Base-by-base conservation (phyloP, 495 filamentous ascomycete genomes). In the Neurospora sublineolata region DNA sequence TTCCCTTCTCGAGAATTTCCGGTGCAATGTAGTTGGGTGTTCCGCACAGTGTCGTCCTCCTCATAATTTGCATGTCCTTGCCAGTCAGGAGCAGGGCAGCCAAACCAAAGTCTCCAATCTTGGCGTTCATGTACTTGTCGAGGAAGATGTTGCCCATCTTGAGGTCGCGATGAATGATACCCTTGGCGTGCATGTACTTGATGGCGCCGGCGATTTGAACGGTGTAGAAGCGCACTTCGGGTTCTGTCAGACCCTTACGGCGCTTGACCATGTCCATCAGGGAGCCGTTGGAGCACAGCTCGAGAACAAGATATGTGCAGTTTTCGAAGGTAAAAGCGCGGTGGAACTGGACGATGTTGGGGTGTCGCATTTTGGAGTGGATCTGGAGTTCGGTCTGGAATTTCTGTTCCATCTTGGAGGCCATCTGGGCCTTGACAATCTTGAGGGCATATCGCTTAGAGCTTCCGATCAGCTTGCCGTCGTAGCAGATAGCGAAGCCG, bases 141-240 rank as follows among this genome's bases (percentile, higher is more conserved):
- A 99, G 86, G 74, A 99, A 99, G 74, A 99, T 88, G 76, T 99
- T 98, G 14, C 95, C 96, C 85, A 97, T 97, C 80, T 99, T 99
- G 68, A 99, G 80, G 80, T 99, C 96, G 44, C 96, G 89, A 81
- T 99, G 96, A 40, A 97, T 97, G 39, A 99, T 94, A 67, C 93
- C 93, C 76, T 94, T 90, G 73, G 90, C 88, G 80, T 99, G 96
- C 79, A 99, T 90, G 77, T 98, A 99, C 78, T 98, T 98, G 76
- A 99, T 91, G 23, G 94, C 96, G 33, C 96, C 94, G 71, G 94
- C 90, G 39, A 97, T 92, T 82, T 99, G 96, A 46, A 99, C 89
- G 73, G 94, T 90, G 78, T 94, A 94, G 69, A 93, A 92, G 71
- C 96, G 86, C 14, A 97, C 92, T 79, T 99, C 96, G 0, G 94